Percentiles rank a stretch among this genome's conserved stretches.
These are phyloP conservation scores for Trichoderma afroharzianum DNA, from an alignment of 2,329 filamentous ascomycete genomes.

Conservation along the genomic window DNA sequence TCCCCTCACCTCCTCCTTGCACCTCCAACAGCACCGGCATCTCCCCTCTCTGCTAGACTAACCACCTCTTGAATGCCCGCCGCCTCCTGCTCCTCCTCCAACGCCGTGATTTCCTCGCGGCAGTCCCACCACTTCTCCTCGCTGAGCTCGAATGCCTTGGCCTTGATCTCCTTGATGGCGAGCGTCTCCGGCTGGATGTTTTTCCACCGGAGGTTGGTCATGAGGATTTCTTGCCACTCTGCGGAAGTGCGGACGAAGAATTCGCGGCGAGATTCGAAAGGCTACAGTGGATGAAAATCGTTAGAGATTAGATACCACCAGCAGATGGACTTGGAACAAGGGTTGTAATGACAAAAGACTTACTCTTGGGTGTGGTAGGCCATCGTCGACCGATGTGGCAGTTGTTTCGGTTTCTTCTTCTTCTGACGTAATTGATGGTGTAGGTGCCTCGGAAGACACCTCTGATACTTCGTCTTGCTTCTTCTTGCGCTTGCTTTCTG, in stretches of 20 bases:
- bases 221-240: slow-evolving; percentile 85
- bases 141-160: slow-evolving; percentile 82
- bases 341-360: slow-evolving; percentile 21
- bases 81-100: slow-evolving; percentile 95
- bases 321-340: not conserved
- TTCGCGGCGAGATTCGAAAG: slow-evolving; percentile 85
- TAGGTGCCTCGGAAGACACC: slow-evolving; percentile 31
- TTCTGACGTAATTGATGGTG: slow-evolving; percentile 32
- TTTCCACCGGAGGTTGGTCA: slow-evolving; percentile 70
- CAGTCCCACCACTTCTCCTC: slow-evolving; percentile 99
- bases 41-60: slow-evolving; percentile 71
- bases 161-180: slow-evolving; percentile 85
- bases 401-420: slow-evolving; percentile 47
- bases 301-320: not conserved
- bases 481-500: slow-evolving; percentile 56
- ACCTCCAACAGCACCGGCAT: slow-evolving; percentile 41
- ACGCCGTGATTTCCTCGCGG: slow-evolving; percentile 81
- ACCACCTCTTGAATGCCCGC: slow-evolving; percentile 94
- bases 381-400: slow-evolving; percentile 62
- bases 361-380: slow-evolving; percentile 66
- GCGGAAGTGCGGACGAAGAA: slow-evolving; percentile 87
- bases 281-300: slow-evolving; percentile 42
- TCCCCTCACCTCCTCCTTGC: slow-evolving; percentile 31
- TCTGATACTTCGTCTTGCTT: slow-evolving; percentile 45
- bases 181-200: slow-evolving; percentile 64